These are phyloP conservation scores for Podila epicladia DNA, from an alignment of 192 early-diverging fungal species.

Conservation along the genomic window DNA sequence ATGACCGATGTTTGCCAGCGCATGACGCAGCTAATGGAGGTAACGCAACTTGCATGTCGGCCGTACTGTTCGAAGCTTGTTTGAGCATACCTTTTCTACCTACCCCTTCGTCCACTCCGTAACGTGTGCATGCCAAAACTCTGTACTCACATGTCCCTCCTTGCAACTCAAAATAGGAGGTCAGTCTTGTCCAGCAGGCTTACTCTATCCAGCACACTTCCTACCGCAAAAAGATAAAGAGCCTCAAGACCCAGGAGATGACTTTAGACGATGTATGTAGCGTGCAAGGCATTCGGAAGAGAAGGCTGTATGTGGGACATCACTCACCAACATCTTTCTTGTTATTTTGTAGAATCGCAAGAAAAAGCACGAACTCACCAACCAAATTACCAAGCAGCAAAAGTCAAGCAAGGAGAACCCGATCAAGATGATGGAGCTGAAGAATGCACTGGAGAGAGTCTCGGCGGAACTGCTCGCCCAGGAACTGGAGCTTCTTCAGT, in stretches of 20 bases:
- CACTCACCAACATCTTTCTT: neutral
- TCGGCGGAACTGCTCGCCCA: slow-evolving; percentile 41
- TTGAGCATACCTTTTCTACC: neutral
- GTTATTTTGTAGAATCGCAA: slow-evolving; percentile 30
- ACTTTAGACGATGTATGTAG: slow-evolving; percentile 37
- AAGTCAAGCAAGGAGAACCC: slow-evolving; percentile 51
- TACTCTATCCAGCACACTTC: slow-evolving; percentile 29
- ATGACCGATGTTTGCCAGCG: slow-evolving; percentile 45
- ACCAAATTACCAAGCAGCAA: slow-evolving; percentile 48
- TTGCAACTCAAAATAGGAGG: slow-evolving; percentile 20
- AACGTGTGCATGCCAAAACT: no score
- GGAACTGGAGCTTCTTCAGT: slow-evolving; percentile 48
- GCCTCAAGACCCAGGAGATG: slow-evolving; percentile 43
- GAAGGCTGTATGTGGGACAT: no score
- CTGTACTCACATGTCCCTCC: neutral
- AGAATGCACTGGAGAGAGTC: slow-evolving; percentile 39
- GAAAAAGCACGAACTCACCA: slow-evolving; percentile 47
- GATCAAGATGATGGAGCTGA: slow-evolving; percentile 52
- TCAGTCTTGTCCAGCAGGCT: slow-evolving; percentile 42
- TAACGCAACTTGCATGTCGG: slow-evolving; percentile 1
- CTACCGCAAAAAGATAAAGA: slow-evolving; percentile 46
- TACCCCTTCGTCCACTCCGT: neutral
- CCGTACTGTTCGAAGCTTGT: neutral
- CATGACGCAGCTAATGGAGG: slow-evolving; percentile 53
- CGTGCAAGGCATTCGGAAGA: neutral